phyloP scores from a whole-genome alignment of 148 eudicot species.

The Hydrangea macrophylla region DNA sequence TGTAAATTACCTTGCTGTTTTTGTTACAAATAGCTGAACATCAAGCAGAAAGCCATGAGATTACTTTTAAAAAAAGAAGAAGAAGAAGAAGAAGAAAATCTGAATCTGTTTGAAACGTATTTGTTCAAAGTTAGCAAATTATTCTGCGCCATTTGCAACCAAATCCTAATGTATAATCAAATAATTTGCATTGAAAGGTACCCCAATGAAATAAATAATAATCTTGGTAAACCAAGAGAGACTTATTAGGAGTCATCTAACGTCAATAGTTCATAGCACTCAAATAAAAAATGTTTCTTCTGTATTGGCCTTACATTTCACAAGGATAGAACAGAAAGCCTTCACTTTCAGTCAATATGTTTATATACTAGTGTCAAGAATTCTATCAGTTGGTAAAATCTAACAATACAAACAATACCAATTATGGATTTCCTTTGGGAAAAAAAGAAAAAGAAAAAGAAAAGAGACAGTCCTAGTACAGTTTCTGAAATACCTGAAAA shows the following conservation, averaged over 20 bases:
- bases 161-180: neutral
- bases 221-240: neutral
- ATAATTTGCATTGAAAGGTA: too few species aligned
- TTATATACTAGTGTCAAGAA: too few species aligned
- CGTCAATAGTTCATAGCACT: neutral
- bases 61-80: neutral
- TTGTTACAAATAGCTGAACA: constrained; percentile 89
- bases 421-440: neutral
- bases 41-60: constrained; percentile 24
- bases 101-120: too few species aligned
- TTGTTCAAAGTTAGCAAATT: too few species aligned
- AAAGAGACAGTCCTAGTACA: constrained; percentile 10
- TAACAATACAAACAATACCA: too few species aligned
- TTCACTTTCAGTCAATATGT: too few species aligned
- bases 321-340: neutral
- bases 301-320: neutral
- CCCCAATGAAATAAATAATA: neutral
- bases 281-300: neutral
- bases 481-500: constrained; percentile 64
- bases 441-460: too few species aligned
- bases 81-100: too few species aligned
- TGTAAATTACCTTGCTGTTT: constrained; percentile 67
- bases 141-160: too few species aligned
- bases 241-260: neutral
- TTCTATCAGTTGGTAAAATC: too few species aligned